Evolutionary conservation across 345 rosid species (phyloP).

Genomic region (Eucalyptus cloeziana): DNA sequence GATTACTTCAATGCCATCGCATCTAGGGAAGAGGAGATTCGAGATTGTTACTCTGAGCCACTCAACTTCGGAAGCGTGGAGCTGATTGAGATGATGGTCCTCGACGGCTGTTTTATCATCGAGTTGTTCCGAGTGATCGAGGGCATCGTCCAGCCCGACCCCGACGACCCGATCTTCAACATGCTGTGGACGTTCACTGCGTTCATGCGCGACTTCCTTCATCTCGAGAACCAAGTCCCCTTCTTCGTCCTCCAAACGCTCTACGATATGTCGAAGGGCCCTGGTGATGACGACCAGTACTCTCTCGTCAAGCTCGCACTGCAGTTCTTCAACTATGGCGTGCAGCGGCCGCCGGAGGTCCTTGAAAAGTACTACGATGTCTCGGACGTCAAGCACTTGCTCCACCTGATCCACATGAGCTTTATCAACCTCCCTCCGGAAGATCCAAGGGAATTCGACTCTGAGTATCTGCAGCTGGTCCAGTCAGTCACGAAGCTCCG

Average conservation of each 20-base stretch:
- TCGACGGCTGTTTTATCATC: conserved; percentile 50
- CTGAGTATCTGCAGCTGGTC: not conserved
- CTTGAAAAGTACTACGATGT: not conserved
- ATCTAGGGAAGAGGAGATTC: conserved; percentile 1
- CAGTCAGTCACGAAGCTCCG: conserved; percentile 32
- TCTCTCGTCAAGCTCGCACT: conserved; percentile 17
- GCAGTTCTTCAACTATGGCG: conserved; percentile 22
- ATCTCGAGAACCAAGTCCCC: conserved; percentile 55
- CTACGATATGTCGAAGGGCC: conserved; percentile 2
- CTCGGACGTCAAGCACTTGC: conserved; percentile 19
- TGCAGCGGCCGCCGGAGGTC: not conserved
- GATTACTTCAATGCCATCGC: conserved; percentile 5
- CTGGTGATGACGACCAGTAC: not conserved
- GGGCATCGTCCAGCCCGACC: not conserved
- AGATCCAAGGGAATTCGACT: not conserved
- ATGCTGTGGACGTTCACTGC: conserved; percentile 32
- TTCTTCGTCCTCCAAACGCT: conserved; percentile 25
- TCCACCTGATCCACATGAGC: conserved; percentile 32
- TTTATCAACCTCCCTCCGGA: not conserved
- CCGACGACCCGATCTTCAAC: conserved; percentile 32
- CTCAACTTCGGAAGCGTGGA: not conserved
- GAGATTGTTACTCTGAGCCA: conserved; percentile 28
- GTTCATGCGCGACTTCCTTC: conserved; percentile 28
- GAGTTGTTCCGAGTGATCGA: conserved; percentile 33
- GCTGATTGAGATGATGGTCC: conserved; percentile 33